These are phyloP conservation scores for Echinosophora koreensis DNA, from an alignment of 306 rosid genomes.

Conservation along the genomic window DNA sequence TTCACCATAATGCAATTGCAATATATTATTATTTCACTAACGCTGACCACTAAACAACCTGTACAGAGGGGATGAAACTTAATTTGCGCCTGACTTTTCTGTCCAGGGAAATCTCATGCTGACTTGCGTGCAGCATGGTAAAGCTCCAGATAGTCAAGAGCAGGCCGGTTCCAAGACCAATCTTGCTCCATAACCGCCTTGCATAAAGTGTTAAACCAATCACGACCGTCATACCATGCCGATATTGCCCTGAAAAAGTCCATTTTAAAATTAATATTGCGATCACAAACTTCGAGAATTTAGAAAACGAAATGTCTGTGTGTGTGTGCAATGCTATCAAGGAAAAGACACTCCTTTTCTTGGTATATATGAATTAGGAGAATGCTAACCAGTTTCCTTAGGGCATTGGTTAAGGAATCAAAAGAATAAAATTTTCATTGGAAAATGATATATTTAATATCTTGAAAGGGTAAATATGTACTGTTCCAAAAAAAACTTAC, in stretches of 20 bases:
- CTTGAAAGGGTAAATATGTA: no score
- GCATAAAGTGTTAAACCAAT: constrained; percentile 74
- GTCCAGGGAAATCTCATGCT: constrained; percentile 35
- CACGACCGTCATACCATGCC: constrained; percentile 67
- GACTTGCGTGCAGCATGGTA: constrained; percentile 77
- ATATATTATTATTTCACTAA: constrained; percentile 12
- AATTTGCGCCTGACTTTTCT: constrained; percentile 17
- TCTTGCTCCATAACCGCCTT: constrained; percentile 87
- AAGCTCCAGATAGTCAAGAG: constrained; percentile 87
- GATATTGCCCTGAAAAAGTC: constrained; percentile 74
- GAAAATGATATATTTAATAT: no score
- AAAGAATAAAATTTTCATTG: no score
- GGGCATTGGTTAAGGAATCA: no score
- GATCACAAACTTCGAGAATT: not conserved
- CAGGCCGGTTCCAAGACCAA: constrained; percentile 97
- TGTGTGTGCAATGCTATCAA: not conserved
- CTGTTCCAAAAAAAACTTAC: no score
- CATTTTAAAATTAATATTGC: constrained; percentile 22
- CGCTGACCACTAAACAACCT: constrained; percentile 41
- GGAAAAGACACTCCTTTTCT: not conserved
- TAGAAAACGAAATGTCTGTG: not conserved
- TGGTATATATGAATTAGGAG: no score
- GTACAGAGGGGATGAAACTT: constrained; percentile 47
- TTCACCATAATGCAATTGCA: constrained; percentile 41
- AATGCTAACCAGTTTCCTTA: no score